A percentile compares a stretch with the other conserved stretches of the same genome.
phyloP scores from a whole-genome alignment of 306 rosid genomes.

The Psophocarpus tetragonolobus region DNA sequence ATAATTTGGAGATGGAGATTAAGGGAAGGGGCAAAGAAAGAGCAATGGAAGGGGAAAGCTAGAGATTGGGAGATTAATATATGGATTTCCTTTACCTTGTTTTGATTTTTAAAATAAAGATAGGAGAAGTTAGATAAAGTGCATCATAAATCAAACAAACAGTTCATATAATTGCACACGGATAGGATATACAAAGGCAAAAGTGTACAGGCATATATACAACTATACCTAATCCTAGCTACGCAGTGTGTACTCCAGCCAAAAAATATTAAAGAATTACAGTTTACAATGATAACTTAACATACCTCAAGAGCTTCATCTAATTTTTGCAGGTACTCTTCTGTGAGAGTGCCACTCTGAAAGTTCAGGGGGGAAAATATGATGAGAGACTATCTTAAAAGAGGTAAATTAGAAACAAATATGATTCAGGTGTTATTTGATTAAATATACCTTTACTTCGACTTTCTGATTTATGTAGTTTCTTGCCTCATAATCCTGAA shows the following conservation, averaged over 20 bases:
- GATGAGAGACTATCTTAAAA: not conserved
- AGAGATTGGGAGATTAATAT: not conserved
- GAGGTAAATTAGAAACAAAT: constrained; percentile 7
- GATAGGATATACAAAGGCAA: not conserved
- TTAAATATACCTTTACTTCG: constrained; percentile 69
- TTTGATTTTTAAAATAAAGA: not conserved
- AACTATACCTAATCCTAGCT: not conserved
- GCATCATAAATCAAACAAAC: not conserved
- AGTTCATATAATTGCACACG: not conserved
- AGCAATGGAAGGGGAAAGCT: not conserved
- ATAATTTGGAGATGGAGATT: not conserved
- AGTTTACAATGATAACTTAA: not conserved
- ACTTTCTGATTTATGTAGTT: constrained; percentile 78
- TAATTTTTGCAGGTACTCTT: constrained; percentile 72
- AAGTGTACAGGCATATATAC: not conserved
- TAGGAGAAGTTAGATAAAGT: not conserved
- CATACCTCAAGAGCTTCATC: constrained; percentile 85
- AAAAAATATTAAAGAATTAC: constrained; percentile 2
- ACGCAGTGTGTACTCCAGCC: not conserved
- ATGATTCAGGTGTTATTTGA: constrained; percentile 31
- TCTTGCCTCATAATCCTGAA: constrained; percentile 85
- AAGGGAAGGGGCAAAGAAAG: not conserved
- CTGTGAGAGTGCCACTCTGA: constrained; percentile 78
- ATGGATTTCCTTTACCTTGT: not conserved
- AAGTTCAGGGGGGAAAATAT: constrained; percentile 16